These are phyloP conservation scores for Antarctomyces pellizariae DNA, from an alignment of 495 filamentous ascomycete genomes.

Conservation along the genomic window DNA sequence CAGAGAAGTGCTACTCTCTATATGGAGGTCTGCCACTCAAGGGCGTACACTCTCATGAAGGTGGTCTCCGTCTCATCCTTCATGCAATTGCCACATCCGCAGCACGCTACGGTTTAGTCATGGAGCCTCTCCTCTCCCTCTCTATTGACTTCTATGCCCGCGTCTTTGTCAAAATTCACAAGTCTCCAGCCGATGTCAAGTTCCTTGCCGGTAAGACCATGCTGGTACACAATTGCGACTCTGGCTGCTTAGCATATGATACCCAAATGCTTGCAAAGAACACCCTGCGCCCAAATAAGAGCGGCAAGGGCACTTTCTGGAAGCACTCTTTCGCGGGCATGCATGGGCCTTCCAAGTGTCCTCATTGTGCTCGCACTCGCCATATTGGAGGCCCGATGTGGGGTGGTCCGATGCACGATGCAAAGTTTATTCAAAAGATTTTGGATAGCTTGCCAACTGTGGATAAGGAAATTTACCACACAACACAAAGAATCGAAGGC, in stretches of 20 bases:
- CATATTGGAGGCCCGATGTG: conserved; percentile 89
- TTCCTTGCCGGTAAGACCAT: conserved; percentile 75
- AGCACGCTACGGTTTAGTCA: conserved; percentile 65
- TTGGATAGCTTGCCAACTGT: conserved; percentile 39
- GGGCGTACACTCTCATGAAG: conserved; percentile 68
- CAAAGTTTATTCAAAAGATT: conserved; percentile 53
- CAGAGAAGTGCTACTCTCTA: conserved; percentile 73
- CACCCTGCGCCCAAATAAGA: conserved; percentile 37
- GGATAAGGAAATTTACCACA: conserved; percentile 44
- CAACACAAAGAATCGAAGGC: conserved; percentile 57
- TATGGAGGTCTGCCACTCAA: conserved; percentile 81
- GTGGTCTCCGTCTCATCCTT: conserved; percentile 64
- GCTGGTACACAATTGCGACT: conserved; percentile 76
- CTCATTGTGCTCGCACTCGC: conserved; percentile 68
- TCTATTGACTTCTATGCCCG: conserved; percentile 92
- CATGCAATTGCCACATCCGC: conserved; percentile 57
- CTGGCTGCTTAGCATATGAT: conserved; percentile 71
- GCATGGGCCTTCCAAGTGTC: conserved; percentile 40
- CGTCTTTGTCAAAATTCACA: conserved; percentile 64
- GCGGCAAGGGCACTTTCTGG: conserved; percentile 38
- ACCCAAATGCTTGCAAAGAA: conserved; percentile 51
- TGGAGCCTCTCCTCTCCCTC: conserved; percentile 78
- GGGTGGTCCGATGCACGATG: conserved; percentile 68
- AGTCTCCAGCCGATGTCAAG: conserved; percentile 65
- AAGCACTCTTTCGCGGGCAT: conserved; percentile 43